Percentiles rank a stretch among this genome's conserved stretches.
Conservation (phyloP, 2,329 filamentous ascomycete species). For the Aspergillus fumigatus region DNA sequence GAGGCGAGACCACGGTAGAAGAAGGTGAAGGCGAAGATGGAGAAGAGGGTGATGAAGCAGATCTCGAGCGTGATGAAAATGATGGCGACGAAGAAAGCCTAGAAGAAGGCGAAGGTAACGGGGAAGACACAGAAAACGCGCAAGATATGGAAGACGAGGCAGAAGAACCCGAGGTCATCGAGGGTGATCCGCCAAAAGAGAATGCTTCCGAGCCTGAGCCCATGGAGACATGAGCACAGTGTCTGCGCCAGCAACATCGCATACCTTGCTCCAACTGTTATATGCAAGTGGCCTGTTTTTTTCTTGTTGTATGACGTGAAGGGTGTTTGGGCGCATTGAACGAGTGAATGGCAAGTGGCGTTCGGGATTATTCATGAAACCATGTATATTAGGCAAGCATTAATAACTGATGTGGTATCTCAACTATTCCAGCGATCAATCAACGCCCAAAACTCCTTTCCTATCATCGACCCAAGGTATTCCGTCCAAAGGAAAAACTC, state of each 20-base stretch:
- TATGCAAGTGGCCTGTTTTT: neutral
- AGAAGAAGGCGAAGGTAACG: constrained; percentile 5
- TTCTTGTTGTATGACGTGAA: neutral
- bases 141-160: constrained; percentile 14
- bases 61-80: constrained; percentile 9
- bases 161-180: constrained; percentile 12
- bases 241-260: neutral
- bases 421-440: neutral
- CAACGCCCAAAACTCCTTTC: neutral
- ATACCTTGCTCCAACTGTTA: neutral
- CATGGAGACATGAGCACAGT: neutral
- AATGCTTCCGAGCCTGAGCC: neutral
- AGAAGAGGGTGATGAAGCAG: constrained; percentile 11
- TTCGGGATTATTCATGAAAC: neutral
- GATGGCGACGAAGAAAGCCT: constrained; percentile 6
- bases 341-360: neutral
- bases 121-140: constrained; percentile 10
- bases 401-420: neutral
- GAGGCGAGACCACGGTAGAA: constrained; percentile 13
- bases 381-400: neutral
- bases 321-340: neutral
- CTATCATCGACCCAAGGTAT: neutral
- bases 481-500: neutral
- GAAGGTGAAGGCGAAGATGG: constrained; percentile 14
- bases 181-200: neutral